Evolutionary conservation across 495 filamentous ascomycete genomes (phyloP), one percentile per base, ranked within the genome.

Genomic region (Aspergillus baeticus): DNA sequence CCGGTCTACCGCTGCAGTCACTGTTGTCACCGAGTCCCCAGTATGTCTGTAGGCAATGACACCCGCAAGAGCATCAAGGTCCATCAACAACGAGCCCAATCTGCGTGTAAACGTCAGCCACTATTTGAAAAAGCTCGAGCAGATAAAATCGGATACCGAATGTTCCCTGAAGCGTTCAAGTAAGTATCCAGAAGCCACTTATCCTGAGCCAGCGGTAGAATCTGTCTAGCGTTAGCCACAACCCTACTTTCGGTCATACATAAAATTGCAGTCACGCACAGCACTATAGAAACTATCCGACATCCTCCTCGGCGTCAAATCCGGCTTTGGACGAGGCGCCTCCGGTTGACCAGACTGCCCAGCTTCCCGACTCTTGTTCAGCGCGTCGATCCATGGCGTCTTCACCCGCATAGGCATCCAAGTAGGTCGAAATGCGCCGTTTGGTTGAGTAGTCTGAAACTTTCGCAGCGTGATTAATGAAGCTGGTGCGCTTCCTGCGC

Each of bases 41-140:
- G 90, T 92, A 63, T 93, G 90, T 45, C 89, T 88, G 64, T 92
- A 91, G 20, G 88, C 88, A 51, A 95, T 81, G 14, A 93, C 78
- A 15, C 90, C 90, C 1, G 90, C 87, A 8, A 93, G 65, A 1
- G 90, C 90, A 72, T 93, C 90, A 7, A 95, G 78, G 54, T 93
- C 89, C 84, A 92, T 91, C 55, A 93, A 79, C 14, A 92, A 68
- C 0, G 87, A 84, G 0, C 89, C 89, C 6, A 92, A 73, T 54
- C 82, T 81, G 48, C 1, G n/a, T n/a, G n/a, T n/a, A n/a, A 18
- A 2, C 10, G 35, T 63, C 57, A 63, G 57, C 22, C 3, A 31
- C 1, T 26, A 21, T n/a, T 10, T 21, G 45, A 8, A 10, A n/a
- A 13, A 13, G 14, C 33, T n/a, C 7, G 29, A 39, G 6, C 18